These are phyloP conservation scores for Abortiporus biennis DNA, from an alignment of 1,284 basidiomycete genomes.

Conservation along the genomic window DNA sequence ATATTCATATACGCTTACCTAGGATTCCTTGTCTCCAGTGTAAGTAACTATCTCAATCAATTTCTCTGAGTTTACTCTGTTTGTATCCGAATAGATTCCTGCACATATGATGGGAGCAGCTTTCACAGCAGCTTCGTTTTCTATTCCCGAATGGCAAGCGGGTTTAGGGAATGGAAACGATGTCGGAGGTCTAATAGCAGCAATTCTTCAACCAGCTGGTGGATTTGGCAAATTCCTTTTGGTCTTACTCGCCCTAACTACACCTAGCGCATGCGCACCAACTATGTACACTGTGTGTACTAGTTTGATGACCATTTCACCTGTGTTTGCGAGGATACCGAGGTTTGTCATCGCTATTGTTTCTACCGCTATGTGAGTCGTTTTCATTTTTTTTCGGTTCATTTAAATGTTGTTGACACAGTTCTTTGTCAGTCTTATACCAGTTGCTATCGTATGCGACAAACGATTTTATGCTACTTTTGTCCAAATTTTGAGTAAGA, in stretches of 20 bases:
- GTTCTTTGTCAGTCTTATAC: conserved; percentile 38
- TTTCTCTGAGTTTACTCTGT: conserved; percentile 13
- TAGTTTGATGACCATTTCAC: conserved; percentile 63
- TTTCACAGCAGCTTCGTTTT: conserved; percentile 50
- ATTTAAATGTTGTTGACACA: conserved; percentile 5
- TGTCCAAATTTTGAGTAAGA: conserved; percentile 47
- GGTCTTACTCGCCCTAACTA: conserved; percentile 47
- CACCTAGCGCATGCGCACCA: conserved; percentile 57
- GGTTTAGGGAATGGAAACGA: conserved; percentile 50
- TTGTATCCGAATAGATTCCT: conserved; percentile 8
- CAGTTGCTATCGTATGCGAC: conserved; percentile 55
- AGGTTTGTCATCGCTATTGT: conserved; percentile 68
- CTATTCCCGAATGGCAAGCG: conserved; percentile 51
- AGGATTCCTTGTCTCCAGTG: conserved; percentile 1
- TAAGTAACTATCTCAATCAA: background rate
- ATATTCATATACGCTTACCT: conserved; percentile 36
- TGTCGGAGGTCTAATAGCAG: conserved; percentile 43
- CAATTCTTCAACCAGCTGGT: conserved; percentile 36
- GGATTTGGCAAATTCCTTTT: conserved; percentile 56
- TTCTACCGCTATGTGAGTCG: conserved; percentile 60
- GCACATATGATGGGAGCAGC: conserved; percentile 61
- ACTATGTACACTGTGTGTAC: conserved; percentile 76
- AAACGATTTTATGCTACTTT: conserved; percentile 51
- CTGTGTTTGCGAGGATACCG: conserved; percentile 53
- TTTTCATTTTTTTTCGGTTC: conserved; percentile 17